phyloP scores from a whole-genome alignment of 192 early-diverging fungal genomes.

The Cetraspora pellucida region DNA sequence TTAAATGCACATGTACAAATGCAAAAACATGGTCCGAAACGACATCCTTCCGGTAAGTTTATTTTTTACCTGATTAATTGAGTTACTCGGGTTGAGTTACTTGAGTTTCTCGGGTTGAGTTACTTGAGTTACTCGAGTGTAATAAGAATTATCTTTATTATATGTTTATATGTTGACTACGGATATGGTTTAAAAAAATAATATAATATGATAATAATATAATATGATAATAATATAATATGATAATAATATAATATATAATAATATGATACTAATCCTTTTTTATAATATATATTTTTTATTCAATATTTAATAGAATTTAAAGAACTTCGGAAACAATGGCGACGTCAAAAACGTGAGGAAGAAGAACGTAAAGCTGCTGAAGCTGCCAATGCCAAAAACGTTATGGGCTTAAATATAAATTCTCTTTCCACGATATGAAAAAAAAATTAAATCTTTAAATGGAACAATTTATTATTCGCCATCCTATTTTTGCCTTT shows the following conservation, averaged over 20 bases:
- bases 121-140: no score
- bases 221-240: no score
- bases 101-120: no score
- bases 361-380: slow-evolving; percentile 46
- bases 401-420: slow-evolving; percentile 9
- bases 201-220: no score
- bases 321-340: slow-evolving; percentile 61
- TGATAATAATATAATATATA: no score
- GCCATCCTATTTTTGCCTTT: background rate
- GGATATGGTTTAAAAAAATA: no score
- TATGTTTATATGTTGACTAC: no score
- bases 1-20: slow-evolving; percentile 69
- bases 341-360: slow-evolving; percentile 59
- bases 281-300: no score
- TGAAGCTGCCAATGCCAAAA: slow-evolving; percentile 44
- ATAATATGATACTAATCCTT: no score
- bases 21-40: slow-evolving; percentile 68
- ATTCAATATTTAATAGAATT: slow-evolving; percentile 48
- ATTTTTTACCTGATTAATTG: background rate
- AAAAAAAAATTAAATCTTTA: slow-evolving; percentile 2
- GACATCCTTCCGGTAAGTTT: slow-evolving; percentile 49
- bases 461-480: slow-evolving; percentile 8
- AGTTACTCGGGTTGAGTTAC: no score
- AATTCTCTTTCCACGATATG: slow-evolving; percentile 1
- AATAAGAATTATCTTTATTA: no score